Evolutionary conservation across 176 grass and related monocot species (phyloP).

Genomic region (Elymus sibiricus): DNA sequence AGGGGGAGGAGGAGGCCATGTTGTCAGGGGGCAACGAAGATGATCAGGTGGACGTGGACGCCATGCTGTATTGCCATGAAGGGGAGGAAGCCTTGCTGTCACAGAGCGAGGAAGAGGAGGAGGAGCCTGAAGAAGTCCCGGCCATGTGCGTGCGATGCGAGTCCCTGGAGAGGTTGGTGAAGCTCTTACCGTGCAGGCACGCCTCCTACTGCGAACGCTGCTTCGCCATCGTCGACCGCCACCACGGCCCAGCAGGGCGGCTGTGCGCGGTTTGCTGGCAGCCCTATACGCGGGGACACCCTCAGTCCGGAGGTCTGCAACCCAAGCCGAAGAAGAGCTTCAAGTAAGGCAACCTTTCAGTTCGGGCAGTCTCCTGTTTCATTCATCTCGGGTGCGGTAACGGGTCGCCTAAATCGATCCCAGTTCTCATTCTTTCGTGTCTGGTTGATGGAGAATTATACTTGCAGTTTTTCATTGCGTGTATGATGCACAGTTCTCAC

Average conservation of each 20-base stretch:
- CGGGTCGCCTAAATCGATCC: background rate
- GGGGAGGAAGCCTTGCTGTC: background rate
- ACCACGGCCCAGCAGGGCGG: background rate
- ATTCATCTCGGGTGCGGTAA: background rate
- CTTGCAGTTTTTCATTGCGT: background rate
- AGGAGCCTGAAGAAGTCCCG: background rate
- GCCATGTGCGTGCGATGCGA: background rate
- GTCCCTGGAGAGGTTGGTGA: background rate
- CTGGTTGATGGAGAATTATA: background rate
- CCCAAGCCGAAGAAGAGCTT: background rate
- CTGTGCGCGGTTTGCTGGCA: background rate
- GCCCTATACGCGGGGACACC: background rate
- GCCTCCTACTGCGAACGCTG: background rate
- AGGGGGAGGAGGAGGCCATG: background rate
- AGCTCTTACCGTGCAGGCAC: background rate
- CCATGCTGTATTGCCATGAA: too few relatives aligned
- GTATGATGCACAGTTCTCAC: background rate
- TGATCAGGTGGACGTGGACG: background rate
- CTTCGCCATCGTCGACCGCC: background rate
- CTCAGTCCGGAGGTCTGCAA: background rate
- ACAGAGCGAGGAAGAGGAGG: background rate
- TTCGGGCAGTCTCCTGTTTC: background rate
- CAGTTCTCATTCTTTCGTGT: background rate
- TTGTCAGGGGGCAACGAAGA: background rate
- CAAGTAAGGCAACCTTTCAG: slow-evolving; percentile 10